Percentiles rank a stretch among this genome's conserved stretches.
These are phyloP conservation scores for Hsuehochloa calcarea DNA, from an alignment of 176 grass and related monocot genomes.

Conservation along the genomic window DNA sequence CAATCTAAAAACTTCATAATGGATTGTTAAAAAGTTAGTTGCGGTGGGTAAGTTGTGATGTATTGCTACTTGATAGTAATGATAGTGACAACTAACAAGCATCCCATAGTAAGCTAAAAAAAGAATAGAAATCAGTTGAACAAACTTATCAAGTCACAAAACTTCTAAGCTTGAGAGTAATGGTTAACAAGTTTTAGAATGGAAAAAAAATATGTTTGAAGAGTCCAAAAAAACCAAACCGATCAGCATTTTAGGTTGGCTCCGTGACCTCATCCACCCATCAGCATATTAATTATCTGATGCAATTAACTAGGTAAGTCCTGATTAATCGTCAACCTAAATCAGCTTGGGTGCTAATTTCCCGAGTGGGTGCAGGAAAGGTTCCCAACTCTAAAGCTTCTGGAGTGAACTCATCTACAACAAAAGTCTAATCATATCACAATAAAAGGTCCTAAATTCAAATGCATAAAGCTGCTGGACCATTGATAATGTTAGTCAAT, in stretches of 20 bases:
- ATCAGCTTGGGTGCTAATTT: not conserved
- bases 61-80: not conserved
- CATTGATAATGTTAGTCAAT: not conserved
- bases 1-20: not conserved
- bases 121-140: not conserved
- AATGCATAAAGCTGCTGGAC: slow-evolving; percentile 7
- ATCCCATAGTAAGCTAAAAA: not conserved
- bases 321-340: not conserved
- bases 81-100: not conserved
- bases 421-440: slow-evolving; percentile 6
- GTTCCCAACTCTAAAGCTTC: not conserved
- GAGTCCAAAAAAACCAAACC: not conserved
- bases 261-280: not conserved
- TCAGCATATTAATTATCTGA: not conserved
- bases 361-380: not conserved
- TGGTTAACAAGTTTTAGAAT: not conserved
- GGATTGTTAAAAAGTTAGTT: not conserved
- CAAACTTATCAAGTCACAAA: not conserved
- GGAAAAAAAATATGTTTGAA: not conserved
- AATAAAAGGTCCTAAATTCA: not conserved
- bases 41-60: not conserved
- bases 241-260: not conserved
- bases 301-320: not conserved
- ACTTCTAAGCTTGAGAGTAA: not conserved
- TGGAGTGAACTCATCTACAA: not conserved